A percentile compares a stretch with the other conserved stretches of the same genome.
Evolutionary conservation across 495 filamentous ascomycete species (phyloP).

Genomic region (Halenospora varia): DNA sequence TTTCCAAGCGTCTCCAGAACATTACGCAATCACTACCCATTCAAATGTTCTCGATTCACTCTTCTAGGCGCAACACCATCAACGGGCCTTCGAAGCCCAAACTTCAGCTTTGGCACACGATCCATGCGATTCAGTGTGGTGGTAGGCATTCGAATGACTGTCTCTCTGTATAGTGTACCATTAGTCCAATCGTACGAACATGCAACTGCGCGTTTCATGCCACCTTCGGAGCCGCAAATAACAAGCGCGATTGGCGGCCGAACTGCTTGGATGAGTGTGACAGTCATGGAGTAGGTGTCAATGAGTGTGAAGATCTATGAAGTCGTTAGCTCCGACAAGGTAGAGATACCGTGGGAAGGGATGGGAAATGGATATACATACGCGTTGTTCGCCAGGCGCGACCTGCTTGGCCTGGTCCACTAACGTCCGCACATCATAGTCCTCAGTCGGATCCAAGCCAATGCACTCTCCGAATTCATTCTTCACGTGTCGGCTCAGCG

Average conservation of each 20-base stretch:
- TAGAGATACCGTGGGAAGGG: too few species aligned
- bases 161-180: neutral
- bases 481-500: conserved; percentile 2
- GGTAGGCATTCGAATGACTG: neutral
- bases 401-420: neutral
- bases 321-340: too few species aligned
- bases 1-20: too few species aligned
- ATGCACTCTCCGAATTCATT: neutral
- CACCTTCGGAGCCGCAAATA: conserved; percentile 32
- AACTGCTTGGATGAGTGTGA: conserved; percentile 25
- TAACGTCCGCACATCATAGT: neutral
- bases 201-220: conserved; percentile 33
- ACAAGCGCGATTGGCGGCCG: conserved; percentile 32
- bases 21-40: too few species aligned
- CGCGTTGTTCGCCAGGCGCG: too few species aligned
- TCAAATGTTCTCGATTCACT: too few species aligned
- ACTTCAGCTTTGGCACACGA: too few species aligned
- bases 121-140: neutral
- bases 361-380: too few species aligned
- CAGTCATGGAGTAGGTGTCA: neutral
- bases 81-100: too few species aligned
- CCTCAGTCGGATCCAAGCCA: neutral
- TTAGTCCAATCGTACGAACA: conserved; percentile 14
- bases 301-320: neutral
- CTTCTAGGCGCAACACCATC: too few species aligned